Conservation (phyloP, 2,329 filamentous ascomycete genomes). For the Exophiala xenobiotica region DNA sequence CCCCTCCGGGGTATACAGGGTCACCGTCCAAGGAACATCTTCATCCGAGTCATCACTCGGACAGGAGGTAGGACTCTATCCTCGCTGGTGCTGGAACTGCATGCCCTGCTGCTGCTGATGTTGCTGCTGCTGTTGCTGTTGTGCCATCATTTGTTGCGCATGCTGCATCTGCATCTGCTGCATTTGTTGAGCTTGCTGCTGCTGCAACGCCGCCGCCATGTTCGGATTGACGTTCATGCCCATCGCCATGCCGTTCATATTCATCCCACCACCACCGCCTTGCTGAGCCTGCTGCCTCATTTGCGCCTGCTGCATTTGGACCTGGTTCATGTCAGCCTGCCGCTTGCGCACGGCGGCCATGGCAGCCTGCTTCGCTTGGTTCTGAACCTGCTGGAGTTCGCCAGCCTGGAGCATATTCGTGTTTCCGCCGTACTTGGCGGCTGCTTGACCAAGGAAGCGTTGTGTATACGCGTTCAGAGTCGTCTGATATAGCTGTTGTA, state of each 20-base stretch:
- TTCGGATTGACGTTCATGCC: constrained; percentile 24
- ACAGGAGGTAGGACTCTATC: neutral
- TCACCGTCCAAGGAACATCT: neutral
- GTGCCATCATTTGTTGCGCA: constrained; percentile 27
- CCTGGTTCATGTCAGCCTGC: constrained; percentile 15
- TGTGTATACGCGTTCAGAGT: constrained; percentile 17
- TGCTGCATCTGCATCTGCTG: constrained; percentile 30
- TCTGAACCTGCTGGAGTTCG: constrained; percentile 21
- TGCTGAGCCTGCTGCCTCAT: constrained; percentile 18
- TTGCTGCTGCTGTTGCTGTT: constrained; percentile 24
- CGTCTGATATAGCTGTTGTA: constrained; percentile 20
- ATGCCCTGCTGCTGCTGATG: constrained; percentile 23
- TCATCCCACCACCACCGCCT: constrained; percentile 18
- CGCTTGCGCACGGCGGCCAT: constrained; percentile 17
- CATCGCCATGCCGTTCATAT: constrained; percentile 17
- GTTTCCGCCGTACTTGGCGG: constrained; percentile 27
- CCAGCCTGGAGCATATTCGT: constrained; percentile 22
- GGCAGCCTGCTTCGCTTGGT: constrained; percentile 22
- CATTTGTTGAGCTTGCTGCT: constrained; percentile 30
- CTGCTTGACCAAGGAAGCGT: constrained; percentile 22
- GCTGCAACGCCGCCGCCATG: constrained; percentile 26
- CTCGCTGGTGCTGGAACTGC: constrained; percentile 21
- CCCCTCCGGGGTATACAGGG: too few species aligned
- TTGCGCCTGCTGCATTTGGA: constrained; percentile 7
- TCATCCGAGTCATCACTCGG: neutral